Conservation (phyloP, 2,329 filamentous ascomycete species). For the Xylaria sp. region DNA sequence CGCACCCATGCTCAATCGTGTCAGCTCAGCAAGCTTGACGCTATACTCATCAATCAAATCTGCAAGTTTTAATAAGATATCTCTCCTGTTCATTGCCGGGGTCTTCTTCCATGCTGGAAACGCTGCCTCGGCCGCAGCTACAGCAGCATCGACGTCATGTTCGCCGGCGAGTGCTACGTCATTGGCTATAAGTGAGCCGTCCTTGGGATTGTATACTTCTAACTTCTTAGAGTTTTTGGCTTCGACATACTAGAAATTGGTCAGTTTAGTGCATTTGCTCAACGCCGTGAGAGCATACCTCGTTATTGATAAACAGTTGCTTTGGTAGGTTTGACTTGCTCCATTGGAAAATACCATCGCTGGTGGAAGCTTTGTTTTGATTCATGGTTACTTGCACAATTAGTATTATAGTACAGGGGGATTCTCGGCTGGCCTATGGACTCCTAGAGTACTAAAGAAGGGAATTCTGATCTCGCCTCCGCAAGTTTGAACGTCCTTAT, state of each 20-base stretch:
- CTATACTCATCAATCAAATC: constrained; percentile 32
- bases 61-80: constrained; percentile 55
- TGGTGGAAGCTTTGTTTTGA: constrained; percentile 2
- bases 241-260: constrained; percentile 50
- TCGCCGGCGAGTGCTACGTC: constrained; percentile 59
- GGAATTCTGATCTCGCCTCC: background rate
- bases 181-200: constrained; percentile 61
- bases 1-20: constrained; percentile 34
- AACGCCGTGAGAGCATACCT: constrained; percentile 41
- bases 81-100: constrained; percentile 58
- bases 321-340: constrained; percentile 51
- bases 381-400: constrained; percentile 8
- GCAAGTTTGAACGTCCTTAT: background rate
- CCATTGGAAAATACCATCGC: constrained; percentile 41
- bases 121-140: constrained; percentile 60
- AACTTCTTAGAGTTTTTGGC: constrained; percentile 59
- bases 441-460: background rate
- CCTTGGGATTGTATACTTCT: constrained; percentile 60
- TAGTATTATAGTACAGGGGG: background rate
- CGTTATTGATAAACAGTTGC: constrained; percentile 54
- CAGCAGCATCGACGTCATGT: constrained; percentile 59
- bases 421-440: too few species aligned
- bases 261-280: constrained; percentile 3
- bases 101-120: constrained; percentile 52
- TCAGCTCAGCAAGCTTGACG: constrained; percentile 27